Base-by-base conservation (phyloP, 2,329 filamentous ascomycete genomes). In the Curvularia sp. region DNA sequence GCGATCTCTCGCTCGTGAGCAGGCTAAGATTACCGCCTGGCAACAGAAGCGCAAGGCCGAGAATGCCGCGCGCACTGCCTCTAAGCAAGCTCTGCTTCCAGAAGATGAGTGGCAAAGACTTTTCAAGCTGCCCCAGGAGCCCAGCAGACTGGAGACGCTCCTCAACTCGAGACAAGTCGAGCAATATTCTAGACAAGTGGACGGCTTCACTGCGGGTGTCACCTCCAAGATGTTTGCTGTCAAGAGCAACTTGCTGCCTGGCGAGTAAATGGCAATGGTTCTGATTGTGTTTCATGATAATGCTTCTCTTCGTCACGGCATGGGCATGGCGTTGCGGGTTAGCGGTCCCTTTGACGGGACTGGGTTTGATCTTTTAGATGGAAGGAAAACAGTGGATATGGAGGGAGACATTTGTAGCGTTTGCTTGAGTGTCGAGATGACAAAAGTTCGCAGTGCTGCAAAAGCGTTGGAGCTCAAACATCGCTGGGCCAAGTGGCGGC, bases 221-320 rank as follows among this genome's bases (percentile, higher is more conserved):
- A 96, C 88, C 63, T 89, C 92, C 66, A 99, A 99, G 88, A 97
- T 99, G 94, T 99, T 99, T 79, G 93, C 93, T 39, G 92, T 97
- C 61, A 89, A 93, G 79, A 86, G 86, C 63, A 88, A 87, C 73
- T 75, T 89, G 58, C 72, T 89, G 64, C 87, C 87, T 18, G 83
- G 83, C 55, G 86, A 86, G 70, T 74, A 74, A 44, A 60, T 44
- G 28, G 46, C 39, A 49, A 46, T 53, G 26, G 61, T 52, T 33
- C 31, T 61, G 55, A 60, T 58, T 64, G 57, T 66, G 64, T 70
- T 70, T 67, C 57, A 70, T 69, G 67, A 64, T 72, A 66, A 66
- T 67, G 65, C 68, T 71, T 73, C 66, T 72, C 65, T 68, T 73
- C 66, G 64, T 67, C 66, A 71, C 68, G 68, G 73, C 74, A 76